Conservation (phyloP, 768 basidiomycete genomes). For the Mycena rosella region DNA sequence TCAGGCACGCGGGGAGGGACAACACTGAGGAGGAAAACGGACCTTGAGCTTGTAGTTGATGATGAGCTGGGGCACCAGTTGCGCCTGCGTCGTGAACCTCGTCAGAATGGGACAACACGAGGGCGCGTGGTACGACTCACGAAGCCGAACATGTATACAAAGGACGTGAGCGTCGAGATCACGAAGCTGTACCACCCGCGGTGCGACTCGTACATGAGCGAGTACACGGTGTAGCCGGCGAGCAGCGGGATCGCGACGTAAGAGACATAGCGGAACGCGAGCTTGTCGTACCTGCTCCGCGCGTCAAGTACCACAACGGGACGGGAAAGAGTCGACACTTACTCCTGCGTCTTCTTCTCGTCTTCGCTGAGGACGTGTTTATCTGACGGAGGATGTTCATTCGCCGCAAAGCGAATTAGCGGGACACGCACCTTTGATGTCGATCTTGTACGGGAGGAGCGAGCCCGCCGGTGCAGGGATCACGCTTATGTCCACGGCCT, state of each 20-base stretch:
- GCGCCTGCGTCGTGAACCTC: constrained; percentile 64
- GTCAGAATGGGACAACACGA: constrained; percentile 29
- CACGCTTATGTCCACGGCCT: constrained; percentile 90
- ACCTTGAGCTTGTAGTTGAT: constrained; percentile 99
- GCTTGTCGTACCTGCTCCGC: constrained; percentile 78
- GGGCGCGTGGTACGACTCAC: constrained; percentile 63
- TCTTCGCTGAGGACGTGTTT: constrained; percentile 97
- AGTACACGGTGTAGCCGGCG: constrained; percentile 82
- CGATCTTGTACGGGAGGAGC: constrained; percentile 80
- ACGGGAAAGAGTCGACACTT: constrained; percentile 44
- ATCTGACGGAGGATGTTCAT: constrained; percentile 60
- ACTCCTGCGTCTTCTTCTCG: constrained; percentile 98
- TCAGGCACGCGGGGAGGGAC: constrained; percentile 18
- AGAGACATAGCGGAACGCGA: constrained; percentile 96
- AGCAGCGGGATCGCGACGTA: constrained; percentile 89
- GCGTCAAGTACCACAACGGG: constrained; percentile 10
- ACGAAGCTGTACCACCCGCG: constrained; percentile 97
- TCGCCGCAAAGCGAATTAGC: constrained; percentile 28
- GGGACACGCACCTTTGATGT: constrained; percentile 77
- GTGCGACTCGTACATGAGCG: constrained; percentile 86
- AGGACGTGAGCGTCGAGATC: constrained; percentile 92
- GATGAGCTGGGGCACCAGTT: constrained; percentile 89
- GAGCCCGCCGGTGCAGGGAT: constrained; percentile 73
- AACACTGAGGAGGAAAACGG: constrained; percentile 33
- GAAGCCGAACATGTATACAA: constrained; percentile 98